Percentiles rank a stretch among this genome's conserved stretches.
Evolutionary conservation across 306 rosid genomes (phyloP).

Genomic region (Cucumis cinereus): DNA sequence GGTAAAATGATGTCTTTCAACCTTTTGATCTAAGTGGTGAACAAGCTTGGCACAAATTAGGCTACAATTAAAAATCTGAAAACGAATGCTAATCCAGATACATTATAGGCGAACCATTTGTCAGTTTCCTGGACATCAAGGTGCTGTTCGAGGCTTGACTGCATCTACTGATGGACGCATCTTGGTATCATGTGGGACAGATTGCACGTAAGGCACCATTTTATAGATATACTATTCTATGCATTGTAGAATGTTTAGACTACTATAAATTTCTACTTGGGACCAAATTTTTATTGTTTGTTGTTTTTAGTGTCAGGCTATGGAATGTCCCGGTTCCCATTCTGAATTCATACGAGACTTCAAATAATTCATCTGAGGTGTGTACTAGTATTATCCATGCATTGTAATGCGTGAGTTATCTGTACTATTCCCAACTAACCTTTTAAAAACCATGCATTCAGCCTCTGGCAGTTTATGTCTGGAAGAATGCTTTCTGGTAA

Average conservation of each 20-base stretch:
- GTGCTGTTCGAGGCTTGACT: conserved; percentile 78
- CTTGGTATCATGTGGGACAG: conserved; percentile 89
- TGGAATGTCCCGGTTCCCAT: conserved; percentile 60
- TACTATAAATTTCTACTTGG: background rate
- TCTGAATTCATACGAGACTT: conserved; percentile 29
- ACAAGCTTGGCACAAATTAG: background rate
- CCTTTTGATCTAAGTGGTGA: background rate
- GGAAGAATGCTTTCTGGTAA: conserved; percentile 84
- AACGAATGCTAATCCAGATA: background rate
- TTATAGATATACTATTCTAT: background rate
- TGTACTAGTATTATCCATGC: background rate
- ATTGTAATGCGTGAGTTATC: background rate
- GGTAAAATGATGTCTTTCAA: conserved; percentile 31
- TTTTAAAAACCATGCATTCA: conserved; percentile 19
- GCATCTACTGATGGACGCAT: conserved; percentile 62
- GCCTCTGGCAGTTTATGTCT: conserved; percentile 57
- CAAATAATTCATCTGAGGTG: conserved; percentile 43
- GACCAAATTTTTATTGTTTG: conserved; percentile 8
- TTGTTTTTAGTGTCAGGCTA: conserved; percentile 56
- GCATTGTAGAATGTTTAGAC: background rate
- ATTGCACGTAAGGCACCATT: conserved; percentile 56
- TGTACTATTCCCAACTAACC: conserved; percentile 7
- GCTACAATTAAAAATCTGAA: background rate
- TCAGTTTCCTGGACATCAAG: conserved; percentile 87
- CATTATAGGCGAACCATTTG: conserved; percentile 41